Evolutionary conservation across 345 rosid genomes (phyloP).

Genomic region (Toxicodendron radicans): DNA sequence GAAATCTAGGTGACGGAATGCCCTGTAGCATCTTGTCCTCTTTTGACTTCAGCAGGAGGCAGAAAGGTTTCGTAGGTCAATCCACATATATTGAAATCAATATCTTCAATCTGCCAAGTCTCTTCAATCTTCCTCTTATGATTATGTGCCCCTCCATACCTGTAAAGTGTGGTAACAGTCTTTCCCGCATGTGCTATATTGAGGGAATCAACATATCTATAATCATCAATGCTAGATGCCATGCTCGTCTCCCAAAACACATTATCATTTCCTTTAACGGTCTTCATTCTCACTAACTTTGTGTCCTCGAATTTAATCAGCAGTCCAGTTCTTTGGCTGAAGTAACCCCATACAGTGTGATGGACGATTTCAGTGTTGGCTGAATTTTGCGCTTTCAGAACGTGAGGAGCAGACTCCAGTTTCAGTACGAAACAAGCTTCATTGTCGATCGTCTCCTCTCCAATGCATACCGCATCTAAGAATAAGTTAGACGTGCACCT

Average conservation of each 20-base stretch:
- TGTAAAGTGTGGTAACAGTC: conserved; percentile 54
- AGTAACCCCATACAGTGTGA: conserved; percentile 86
- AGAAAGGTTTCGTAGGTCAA: conserved; percentile 71
- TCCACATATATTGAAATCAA: conserved; percentile 82
- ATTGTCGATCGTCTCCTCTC: conserved; percentile 48
- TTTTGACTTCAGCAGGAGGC: conserved; percentile 83
- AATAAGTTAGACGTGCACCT: conserved; percentile 75
- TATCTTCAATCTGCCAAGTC: conserved; percentile 89
- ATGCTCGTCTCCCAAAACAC: conserved; percentile 88
- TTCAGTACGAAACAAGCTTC: conserved; percentile 82
- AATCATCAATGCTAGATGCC: conserved; percentile 66
- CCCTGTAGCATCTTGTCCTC: conserved; percentile 42
- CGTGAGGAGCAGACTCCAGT: conserved; percentile 50
- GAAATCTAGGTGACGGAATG: background rate
- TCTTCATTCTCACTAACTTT: conserved; percentile 66
- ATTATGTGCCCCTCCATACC: conserved; percentile 61
- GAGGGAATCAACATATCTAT: conserved; percentile 56
- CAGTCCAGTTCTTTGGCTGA: conserved; percentile 88
- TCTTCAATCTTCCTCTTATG: conserved; percentile 86
- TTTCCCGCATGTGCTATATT: conserved; percentile 80
- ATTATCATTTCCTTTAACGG: conserved; percentile 39
- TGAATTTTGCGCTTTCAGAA: conserved; percentile 66
- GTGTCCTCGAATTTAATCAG: conserved; percentile 71
- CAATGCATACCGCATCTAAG: conserved; percentile 67
- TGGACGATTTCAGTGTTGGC: conserved; percentile 69